Conservation (phyloP, 1,284 basidiomycete genomes). For the Hypsizygus ulmarius region DNA sequence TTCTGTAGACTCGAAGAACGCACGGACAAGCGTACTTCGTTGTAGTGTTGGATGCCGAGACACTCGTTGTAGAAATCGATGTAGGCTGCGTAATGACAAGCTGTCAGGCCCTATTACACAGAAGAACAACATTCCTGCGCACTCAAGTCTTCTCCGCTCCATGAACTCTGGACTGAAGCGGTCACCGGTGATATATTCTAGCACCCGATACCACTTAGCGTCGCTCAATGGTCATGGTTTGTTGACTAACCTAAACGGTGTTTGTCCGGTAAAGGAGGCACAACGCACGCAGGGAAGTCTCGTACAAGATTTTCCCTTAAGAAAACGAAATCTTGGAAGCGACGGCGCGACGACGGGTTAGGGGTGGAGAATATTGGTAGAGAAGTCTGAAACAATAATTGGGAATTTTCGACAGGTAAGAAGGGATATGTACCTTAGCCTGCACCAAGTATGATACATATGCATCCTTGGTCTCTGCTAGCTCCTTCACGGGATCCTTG, state of each 20-base stretch:
- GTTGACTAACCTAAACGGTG: constrained; percentile 80
- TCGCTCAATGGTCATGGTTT: constrained; percentile 3
- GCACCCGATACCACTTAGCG: constrained; percentile 4
- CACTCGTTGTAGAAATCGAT: constrained; percentile 90
- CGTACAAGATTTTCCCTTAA: constrained; percentile 84
- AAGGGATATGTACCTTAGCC: constrained; percentile 64
- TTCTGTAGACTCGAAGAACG: constrained; percentile 96
- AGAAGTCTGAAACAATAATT: constrained; percentile 58
- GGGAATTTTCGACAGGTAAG: constrained; percentile 4
- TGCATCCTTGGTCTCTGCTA: constrained; percentile 93
- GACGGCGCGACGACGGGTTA: constrained; percentile 74
- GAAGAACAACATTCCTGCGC: constrained; percentile 28
- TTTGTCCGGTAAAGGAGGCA: constrained; percentile 95
- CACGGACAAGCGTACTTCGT: constrained; percentile 82
- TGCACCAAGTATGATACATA: constrained; percentile 94
- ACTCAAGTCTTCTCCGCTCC: constrained; percentile 90
- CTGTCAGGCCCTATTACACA: constrained; percentile 8
- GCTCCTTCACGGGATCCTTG: constrained; percentile 91
- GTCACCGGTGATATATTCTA: constrained; percentile 97
- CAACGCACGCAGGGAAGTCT: constrained; percentile 95
- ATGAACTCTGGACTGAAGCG: constrained; percentile 97
- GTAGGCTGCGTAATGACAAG: constrained; percentile 55
- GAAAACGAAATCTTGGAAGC: constrained; percentile 98
- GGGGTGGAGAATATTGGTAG: constrained; percentile 75
- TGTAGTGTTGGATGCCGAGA: constrained; percentile 94